Percentiles rank a stretch among this genome's conserved stretches.
Conservation (phyloP, 805 yeast genomes). For the Nakazawaea siamensis region DNA sequence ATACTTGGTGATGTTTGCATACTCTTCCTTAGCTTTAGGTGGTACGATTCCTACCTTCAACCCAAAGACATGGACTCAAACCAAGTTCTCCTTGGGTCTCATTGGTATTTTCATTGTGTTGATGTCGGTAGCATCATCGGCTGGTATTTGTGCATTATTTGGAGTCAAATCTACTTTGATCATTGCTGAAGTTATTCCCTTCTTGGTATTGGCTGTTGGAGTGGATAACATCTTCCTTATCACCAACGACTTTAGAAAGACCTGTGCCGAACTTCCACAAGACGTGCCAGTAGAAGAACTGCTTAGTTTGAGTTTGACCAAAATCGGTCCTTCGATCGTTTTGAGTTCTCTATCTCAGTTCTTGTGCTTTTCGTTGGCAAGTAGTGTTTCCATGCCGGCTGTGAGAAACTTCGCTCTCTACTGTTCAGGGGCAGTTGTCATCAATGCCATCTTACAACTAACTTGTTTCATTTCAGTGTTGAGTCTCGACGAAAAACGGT, state of each 20-base stretch:
- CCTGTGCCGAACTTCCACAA: conserved; percentile 34
- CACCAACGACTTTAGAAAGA: conserved; percentile 64
- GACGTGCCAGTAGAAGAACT: conserved; percentile 40
- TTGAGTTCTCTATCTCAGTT: conserved; percentile 72
- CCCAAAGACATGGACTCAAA: conserved; percentile 25
- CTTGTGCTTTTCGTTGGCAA: conserved; percentile 71
- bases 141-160: conserved; percentile 69
- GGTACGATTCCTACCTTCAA: conserved; percentile 6
- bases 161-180: conserved; percentile 84
- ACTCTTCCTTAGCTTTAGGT: conserved; percentile 77
- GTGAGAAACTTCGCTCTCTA: conserved; percentile 88
- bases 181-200: conserved; percentile 95
- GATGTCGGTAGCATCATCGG: conserved; percentile 72
- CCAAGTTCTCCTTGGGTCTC: conserved; percentile 71
- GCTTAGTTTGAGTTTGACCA: conserved; percentile 55
- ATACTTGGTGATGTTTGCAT: conserved; percentile 78
- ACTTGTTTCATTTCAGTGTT: conserved; percentile 74
- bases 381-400: conserved; percentile 90
- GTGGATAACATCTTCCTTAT: conserved; percentile 88
- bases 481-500: conserved; percentile 54
- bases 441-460: conserved; percentile 72
- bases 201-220: conserved; percentile 89
- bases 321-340: conserved; percentile 82
- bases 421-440: conserved; percentile 76
- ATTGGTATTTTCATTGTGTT: conserved; percentile 80